phyloP scores from a whole-genome alignment of 2,329 filamentous ascomycete species.

The Fusarium longipes region DNA sequence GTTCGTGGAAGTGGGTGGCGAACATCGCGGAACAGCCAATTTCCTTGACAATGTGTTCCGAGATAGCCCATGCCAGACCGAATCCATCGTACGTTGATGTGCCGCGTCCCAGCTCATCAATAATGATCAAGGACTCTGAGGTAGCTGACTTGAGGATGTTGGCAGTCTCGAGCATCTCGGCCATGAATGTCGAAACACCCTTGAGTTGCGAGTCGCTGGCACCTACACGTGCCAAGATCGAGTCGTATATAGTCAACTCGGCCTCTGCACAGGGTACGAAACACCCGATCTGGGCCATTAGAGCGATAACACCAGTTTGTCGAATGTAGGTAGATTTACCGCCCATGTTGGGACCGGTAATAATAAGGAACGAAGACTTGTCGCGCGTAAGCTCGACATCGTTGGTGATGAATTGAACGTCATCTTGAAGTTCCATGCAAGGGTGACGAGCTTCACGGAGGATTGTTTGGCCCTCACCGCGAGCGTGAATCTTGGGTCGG shows the following conservation, averaged over 20 bases:
- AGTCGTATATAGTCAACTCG: slow-evolving; percentile 95
- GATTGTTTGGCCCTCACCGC: slow-evolving; percentile 87
- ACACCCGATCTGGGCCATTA: slow-evolving; percentile 97
- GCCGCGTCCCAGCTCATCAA: slow-evolving; percentile 95
- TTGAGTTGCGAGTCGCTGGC: slow-evolving; percentile 97
- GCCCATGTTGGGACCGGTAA: slow-evolving; percentile 98
- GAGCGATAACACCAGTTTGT: slow-evolving; percentile 93
- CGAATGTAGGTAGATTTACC: slow-evolving; percentile 99
- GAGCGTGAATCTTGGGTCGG: slow-evolving; percentile 87
- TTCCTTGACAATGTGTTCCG: slow-evolving; percentile 94
- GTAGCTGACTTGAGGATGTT: slow-evolving; percentile 99
- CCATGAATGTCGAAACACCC: slow-evolving; percentile 99
- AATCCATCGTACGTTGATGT: slow-evolving; percentile 99
- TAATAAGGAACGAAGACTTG: slow-evolving; percentile 90
- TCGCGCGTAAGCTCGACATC: slow-evolving; percentile 85
- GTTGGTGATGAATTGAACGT: slow-evolving; percentile 98
- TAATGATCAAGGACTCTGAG: slow-evolving; percentile 95
- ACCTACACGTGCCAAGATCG: slow-evolving; percentile 93
- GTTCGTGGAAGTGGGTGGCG: slow-evolving; percentile 97
- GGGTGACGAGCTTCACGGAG: slow-evolving; percentile 95
- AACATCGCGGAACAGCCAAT: slow-evolving; percentile 96
- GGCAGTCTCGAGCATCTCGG: slow-evolving; percentile 98
- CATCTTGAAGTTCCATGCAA: slow-evolving; percentile 98
- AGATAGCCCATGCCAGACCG: slow-evolving; percentile 98
- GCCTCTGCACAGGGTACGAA: slow-evolving; percentile 94